phyloP scores from a whole-genome alignment of 352 stramenopile species.

The Thraustochytrium sp. region DNA sequence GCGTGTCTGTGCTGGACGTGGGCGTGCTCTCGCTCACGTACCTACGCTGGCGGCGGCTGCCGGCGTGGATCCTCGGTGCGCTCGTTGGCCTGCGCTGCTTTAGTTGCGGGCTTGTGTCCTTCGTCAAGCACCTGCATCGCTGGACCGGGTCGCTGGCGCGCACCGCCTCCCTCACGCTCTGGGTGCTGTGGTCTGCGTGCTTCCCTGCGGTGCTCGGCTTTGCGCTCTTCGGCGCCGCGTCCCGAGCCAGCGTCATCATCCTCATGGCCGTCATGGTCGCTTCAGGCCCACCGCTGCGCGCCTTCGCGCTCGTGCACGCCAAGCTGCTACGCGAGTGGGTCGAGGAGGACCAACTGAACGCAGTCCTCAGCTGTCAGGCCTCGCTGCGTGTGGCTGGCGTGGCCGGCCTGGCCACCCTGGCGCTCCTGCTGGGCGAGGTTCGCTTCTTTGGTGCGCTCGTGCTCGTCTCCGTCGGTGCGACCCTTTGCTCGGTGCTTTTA shows the following conservation, averaged over 20 bases:
- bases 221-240: neutral
- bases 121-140: slow-evolving; percentile 13
- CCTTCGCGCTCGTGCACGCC: slow-evolving; percentile 15
- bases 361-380: neutral
- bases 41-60: slow-evolving; percentile 6
- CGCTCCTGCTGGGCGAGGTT: neutral
- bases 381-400: neutral
- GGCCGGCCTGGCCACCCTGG: neutral
- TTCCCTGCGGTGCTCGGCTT: neutral
- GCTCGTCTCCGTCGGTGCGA: neutral
- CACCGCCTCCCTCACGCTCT: slow-evolving; percentile 15
- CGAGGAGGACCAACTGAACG: slow-evolving; percentile 7
- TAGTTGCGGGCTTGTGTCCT: neutral
- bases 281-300: neutral
- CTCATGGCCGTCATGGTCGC: neutral
- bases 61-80: slow-evolving; percentile 18
- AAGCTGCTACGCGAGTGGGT: slow-evolving; percentile 30
- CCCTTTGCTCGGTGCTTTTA: neutral
- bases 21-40: slow-evolving; percentile 7
- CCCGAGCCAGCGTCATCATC: neutral
- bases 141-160: slow-evolving; percentile 21
- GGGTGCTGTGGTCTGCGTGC: neutral
- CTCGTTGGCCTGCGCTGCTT: neutral
- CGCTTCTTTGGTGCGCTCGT: neutral
- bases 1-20: neutral